Evolutionary conservation across 305 asterid genomes (phyloP), one percentile per base, ranked within the genome.

Genomic region (Solanum hybrid): DNA sequence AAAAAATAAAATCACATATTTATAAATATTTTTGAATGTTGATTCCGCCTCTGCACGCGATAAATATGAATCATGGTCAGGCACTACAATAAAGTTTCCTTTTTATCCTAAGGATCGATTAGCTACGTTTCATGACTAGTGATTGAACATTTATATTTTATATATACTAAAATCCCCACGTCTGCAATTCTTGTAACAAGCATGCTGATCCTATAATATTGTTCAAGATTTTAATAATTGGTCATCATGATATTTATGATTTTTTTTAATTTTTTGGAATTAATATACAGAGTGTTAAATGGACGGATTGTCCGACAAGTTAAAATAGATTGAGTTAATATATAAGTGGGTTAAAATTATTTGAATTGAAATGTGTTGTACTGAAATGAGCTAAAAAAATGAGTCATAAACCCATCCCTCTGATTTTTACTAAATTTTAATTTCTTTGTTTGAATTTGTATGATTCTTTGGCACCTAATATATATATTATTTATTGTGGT

Each of bases 1-100:
- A 9, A 64, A 64, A 8, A 64, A 0, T 22, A 3, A n/a, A 64
- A 66, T 0, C 0, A n/a, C 0, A n/a, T 24, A 26, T 13, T 2
- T 5, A 26, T 73, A n/a, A 24, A 71, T 17, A 17, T 56, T 5
- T 71, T 27, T 16, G 10, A 75, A 31, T 16, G 0, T 31, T 75
- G 1, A 75, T 31, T 75, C 0, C 2, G 0, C 7, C 0, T 75
- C 2, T 16, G 6, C 0, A 8, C 27, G 7, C 7, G 73, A 84
- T 46, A 51, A 29, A 29, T 42, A 31, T 51, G 87, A 4, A 29
- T 29, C 40, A 51, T 84, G 40, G 11, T 10, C 66, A 27, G 5
- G 29, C 27, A 31, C 22, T 82, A 29, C 29, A 84, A 31, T 29
- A 31, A 84, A 29, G 87, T 51, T 84, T 51, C 38, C 42, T 84